These are phyloP conservation scores for Russula emetica DNA, from an alignment of 768 basidiomycete genomes.

Conservation along the genomic window DNA sequence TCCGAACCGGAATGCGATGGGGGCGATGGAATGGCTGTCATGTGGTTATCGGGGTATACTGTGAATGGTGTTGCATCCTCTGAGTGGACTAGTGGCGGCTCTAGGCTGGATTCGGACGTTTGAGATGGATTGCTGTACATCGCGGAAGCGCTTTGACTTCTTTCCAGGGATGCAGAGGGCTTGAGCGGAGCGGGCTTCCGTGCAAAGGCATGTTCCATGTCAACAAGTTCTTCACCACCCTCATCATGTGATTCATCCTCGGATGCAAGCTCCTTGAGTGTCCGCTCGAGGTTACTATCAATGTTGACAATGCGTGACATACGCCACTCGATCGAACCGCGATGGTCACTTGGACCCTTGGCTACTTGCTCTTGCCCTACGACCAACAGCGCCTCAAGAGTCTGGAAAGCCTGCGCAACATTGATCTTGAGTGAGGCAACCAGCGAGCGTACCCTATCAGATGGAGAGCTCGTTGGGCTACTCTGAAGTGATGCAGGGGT, in stretches of 20 bases:
- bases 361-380: constrained; percentile 71
- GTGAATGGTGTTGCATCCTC: constrained; percentile 19
- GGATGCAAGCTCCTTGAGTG: constrained; percentile 35
- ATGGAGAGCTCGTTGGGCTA: constrained; percentile 6
- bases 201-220: constrained; percentile 50
- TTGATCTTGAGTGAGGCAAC: constrained; percentile 53
- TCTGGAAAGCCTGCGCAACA: constrained; percentile 50
- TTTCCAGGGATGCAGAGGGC: background rate
- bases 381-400: constrained; percentile 56
- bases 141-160: constrained; percentile 22
- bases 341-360: constrained; percentile 64
- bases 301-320: constrained; percentile 65
- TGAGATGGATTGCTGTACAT: constrained; percentile 32
- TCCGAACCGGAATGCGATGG: constrained; percentile 14
- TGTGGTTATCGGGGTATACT: constrained; percentile 14
- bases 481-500: constrained; percentile 32
- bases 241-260: constrained; percentile 38
- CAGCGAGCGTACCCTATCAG: constrained; percentile 37
- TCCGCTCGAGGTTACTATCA: constrained; percentile 43
- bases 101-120: constrained; percentile 33
- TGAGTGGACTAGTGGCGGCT: constrained; percentile 15
- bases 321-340: constrained; percentile 72
- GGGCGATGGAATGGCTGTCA: constrained; percentile 2
- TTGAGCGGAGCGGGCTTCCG: constrained; percentile 32
- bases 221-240: constrained; percentile 50